Conservation (phyloP, 768 basidiomycete genomes). For the Amanita polypyramis region DNA sequence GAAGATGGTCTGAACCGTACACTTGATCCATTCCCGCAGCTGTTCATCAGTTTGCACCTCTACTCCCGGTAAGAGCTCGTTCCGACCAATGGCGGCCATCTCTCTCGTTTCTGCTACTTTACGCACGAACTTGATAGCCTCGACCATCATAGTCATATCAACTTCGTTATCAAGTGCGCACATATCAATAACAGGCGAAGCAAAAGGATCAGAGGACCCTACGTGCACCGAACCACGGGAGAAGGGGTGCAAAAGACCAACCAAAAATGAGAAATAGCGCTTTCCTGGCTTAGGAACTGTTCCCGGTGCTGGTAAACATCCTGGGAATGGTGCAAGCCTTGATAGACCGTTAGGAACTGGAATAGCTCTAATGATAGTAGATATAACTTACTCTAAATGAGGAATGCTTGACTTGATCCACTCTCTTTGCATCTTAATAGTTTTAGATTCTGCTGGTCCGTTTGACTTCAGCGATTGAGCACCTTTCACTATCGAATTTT, state of each 20-base stretch:
- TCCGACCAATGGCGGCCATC: conserved; percentile 3
- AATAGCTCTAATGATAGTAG: background rate
- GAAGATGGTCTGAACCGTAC: conserved; percentile 5
- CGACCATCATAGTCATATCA: conserved; percentile 15
- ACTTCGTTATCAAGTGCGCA: conserved; percentile 22
- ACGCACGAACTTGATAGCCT: conserved; percentile 16
- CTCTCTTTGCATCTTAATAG: conserved; percentile 7
- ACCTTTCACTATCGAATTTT: background rate
- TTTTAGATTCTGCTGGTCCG: background rate
- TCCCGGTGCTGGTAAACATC: conserved; percentile 5
- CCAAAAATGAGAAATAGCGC: conserved; percentile 14
- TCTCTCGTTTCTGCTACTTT: conserved; percentile 11
- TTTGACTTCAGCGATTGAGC: conserved; percentile 5
- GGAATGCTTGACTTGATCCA: conserved; percentile 10
- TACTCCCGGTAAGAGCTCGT: background rate
- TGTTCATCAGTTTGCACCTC: conserved; percentile 7
- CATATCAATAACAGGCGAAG: conserved; percentile 34
- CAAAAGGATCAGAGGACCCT: conserved; percentile 28
- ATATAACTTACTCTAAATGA: conserved; percentile 13
- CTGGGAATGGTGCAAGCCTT: conserved; percentile 7
- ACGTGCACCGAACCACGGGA: conserved; percentile 34
- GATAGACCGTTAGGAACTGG: background rate
- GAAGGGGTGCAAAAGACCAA: conserved; percentile 22
- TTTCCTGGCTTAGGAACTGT: conserved; percentile 12
- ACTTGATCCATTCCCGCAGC: conserved; percentile 10